Percentiles rank a stretch among this genome's conserved stretches.
phyloP scores from a whole-genome alignment of 2,329 filamentous ascomycete species.

The Phaeosphaeriaceae sp. region DNA sequence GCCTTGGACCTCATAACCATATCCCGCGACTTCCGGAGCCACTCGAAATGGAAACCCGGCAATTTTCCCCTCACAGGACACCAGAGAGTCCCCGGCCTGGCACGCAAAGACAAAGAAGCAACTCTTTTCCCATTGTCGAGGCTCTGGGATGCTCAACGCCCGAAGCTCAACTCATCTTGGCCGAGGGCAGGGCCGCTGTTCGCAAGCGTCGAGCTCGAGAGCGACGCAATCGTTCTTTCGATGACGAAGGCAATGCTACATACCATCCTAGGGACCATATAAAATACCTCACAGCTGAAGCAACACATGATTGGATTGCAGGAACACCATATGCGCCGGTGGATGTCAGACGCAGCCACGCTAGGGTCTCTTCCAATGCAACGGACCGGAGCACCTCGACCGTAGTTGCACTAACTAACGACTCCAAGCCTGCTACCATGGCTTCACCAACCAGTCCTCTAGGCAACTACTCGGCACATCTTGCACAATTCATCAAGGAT shows the following conservation, averaged over 20 bases:
- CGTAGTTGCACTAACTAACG: conserved; percentile 22
- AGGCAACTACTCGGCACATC: conserved; percentile 44
- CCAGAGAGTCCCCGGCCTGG: conserved; percentile 28
- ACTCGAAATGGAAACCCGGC: conserved; percentile 35
- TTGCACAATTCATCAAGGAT: conserved; percentile 45
- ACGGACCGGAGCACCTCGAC: conserved; percentile 42
- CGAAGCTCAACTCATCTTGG: conserved; percentile 44
- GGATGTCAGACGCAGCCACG: conserved; percentile 23
- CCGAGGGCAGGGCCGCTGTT: conserved; percentile 44
- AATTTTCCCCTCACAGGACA: conserved; percentile 26
- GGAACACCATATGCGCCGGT: conserved; percentile 14
- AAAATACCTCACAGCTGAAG: conserved; percentile 30
- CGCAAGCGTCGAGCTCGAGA: conserved; percentile 33
- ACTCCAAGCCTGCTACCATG: conserved; percentile 9
- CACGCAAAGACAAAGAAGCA: conserved; percentile 42
- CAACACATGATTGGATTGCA: conserved; percentile 13
- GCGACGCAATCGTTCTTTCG: conserved; percentile 30
- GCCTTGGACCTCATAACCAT: conserved; percentile 16
- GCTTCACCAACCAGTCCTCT: conserved; percentile 25
- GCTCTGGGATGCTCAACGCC: conserved; percentile 45
- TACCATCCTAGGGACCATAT: conserved; percentile 42
- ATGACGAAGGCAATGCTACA: conserved; percentile 24
- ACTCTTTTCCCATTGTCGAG: conserved; percentile 44
- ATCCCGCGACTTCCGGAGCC: conserved; percentile 22
- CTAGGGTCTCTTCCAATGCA: conserved; percentile 36